Evolutionary conservation across 441 rosid species (phyloP).

Genomic region (Euphorbia corollata): DNA sequence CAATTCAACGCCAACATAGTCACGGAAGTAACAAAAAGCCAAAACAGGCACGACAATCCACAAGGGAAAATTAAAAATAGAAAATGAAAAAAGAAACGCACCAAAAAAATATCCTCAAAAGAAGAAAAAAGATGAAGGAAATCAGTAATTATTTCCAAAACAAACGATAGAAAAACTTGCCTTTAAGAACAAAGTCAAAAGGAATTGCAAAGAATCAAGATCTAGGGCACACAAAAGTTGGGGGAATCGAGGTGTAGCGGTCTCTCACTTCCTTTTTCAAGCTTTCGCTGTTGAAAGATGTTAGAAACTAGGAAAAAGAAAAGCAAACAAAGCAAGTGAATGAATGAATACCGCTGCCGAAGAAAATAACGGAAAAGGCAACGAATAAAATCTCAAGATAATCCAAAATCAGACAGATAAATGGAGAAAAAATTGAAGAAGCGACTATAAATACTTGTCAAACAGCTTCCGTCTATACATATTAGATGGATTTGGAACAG

Average conservation of each 20-base stretch:
- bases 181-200: constrained; percentile 33
- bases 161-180: constrained; percentile 26
- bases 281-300: constrained; percentile 18
- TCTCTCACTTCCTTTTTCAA: background rate
- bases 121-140: constrained; percentile 11
- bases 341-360: background rate
- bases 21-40: constrained; percentile 9
- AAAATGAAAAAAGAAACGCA: constrained; percentile 1
- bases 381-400: background rate
- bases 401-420: background rate
- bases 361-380: background rate
- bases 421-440: background rate
- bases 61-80: background rate
- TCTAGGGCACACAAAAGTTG: constrained; percentile 30
- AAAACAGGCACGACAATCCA: constrained; percentile 12
- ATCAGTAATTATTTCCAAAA: constrained; percentile 14
- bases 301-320: background rate
- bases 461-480: background rate
- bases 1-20: background rate
- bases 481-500: no score
- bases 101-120: constrained; percentile 19
- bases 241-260: constrained; percentile 22
- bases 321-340: no score
- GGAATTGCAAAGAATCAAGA: constrained; percentile 25
- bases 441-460: background rate